Evolutionary conservation across 169 alveolate genomes (phyloP).

Genomic region (Plasmodium chabaudi): DNA sequence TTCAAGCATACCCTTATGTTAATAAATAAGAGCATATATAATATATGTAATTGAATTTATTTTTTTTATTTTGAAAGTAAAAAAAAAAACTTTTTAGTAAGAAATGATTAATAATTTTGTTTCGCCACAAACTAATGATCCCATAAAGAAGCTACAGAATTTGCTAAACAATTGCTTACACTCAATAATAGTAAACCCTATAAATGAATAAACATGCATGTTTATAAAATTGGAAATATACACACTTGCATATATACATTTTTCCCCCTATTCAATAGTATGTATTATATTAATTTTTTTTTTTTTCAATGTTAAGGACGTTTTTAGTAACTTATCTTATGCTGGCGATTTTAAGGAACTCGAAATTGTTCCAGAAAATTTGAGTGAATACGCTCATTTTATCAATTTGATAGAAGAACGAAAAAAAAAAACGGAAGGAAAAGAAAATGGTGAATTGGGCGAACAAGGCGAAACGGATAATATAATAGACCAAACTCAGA

Average conservation of each 20-base stretch:
- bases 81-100: neutral
- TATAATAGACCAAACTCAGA: neutral
- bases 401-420: slow-evolving; percentile 31
- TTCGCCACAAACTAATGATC: slow-evolving; percentile 58
- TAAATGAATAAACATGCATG: neutral
- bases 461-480: neutral
- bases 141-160: slow-evolving; percentile 64
- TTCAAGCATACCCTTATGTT: too few relatives aligned
- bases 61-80: too few relatives aligned
- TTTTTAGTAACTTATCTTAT: slow-evolving; percentile 55
- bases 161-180: slow-evolving; percentile 53
- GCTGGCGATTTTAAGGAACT: slow-evolving; percentile 53
- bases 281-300: neutral
- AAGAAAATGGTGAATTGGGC: neutral
- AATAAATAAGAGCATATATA: too few relatives aligned
- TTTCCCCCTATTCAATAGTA: neutral
- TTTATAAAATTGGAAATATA: neutral
- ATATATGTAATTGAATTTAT: too few relatives aligned
- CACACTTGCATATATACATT: neutral
- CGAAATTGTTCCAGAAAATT: slow-evolving; percentile 17
- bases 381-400: slow-evolving; percentile 44
- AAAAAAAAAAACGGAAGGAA: slow-evolving; percentile 9
- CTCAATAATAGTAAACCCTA: slow-evolving; percentile 25
- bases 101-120: slow-evolving; percentile 65
- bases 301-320: slow-evolving; percentile 36